These are phyloP conservation scores for Cucumis cinereus DNA, from an alignment of 306 rosid genomes.

Conservation along the genomic window DNA sequence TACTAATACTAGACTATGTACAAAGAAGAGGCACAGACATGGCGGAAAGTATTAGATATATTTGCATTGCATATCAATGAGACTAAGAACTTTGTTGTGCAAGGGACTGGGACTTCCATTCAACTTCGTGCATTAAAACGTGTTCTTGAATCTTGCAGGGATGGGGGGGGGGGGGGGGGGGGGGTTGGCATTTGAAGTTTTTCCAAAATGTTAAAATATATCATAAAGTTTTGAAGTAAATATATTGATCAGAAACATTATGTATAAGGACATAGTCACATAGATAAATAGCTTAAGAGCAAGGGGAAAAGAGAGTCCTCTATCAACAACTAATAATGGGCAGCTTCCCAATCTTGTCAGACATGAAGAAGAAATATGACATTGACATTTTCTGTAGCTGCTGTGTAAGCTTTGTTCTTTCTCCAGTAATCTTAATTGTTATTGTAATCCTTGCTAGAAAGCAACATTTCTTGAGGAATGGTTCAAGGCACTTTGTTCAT, in stretches of 20 bases:
- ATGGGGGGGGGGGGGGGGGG: background rate
- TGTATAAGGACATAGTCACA: background rate
- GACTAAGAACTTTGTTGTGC: background rate
- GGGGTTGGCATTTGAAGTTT: background rate
- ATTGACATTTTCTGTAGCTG: background rate
- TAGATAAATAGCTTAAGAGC: background rate
- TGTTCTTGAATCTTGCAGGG: background rate
- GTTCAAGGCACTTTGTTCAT: conserved; percentile 45
- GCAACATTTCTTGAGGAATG: conserved; percentile 66
- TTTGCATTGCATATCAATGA: background rate
- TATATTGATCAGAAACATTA: background rate
- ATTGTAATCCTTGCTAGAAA: conserved; percentile 32
- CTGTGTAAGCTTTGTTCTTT: background rate
- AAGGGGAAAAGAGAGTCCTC: background rate
- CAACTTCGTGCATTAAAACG: background rate
- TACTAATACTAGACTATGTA: background rate
- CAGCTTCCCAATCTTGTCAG: background rate
- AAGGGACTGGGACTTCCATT: background rate
- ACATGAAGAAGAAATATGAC: background rate
- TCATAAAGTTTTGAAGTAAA: background rate
- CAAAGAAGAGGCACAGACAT: background rate
- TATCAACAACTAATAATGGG: background rate
- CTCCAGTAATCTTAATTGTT: background rate
- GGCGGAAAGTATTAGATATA: background rate
- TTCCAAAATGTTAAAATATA: background rate